Base-by-base conservation (phyloP, 192 early-diverging fungal species). In the Linnemannia exigua region DNA sequence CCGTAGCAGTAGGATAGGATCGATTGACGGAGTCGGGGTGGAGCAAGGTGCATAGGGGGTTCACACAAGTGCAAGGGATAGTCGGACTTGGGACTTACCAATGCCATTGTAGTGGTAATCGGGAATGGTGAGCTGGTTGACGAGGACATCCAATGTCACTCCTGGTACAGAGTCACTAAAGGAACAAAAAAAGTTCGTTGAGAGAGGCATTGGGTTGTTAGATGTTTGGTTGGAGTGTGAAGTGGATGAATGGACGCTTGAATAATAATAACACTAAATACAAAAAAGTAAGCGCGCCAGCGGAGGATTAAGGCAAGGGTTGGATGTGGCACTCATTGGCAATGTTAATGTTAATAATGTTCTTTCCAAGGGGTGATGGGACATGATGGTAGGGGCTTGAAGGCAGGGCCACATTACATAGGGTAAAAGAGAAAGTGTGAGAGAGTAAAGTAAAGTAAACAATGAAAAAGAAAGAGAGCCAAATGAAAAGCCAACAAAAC, bases 91-190 rank as follows among this genome's bases (percentile, higher is more conserved):
- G 14, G 22, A 85, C 82, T 72, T 86, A 86, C 84, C 84, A 48
- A 76, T 20, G 20, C 74, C 31, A 35, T 86, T 76, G 15, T 52
- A 70, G n/a, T n/a, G n/a, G 73, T 77, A 72, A 41, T 86, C 84
- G 11, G 84, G 79, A 31, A 80, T 63, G 6, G 84, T 86, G 20
- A 86, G 84, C 28, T 80, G 77, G 61, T 80, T 69, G 41, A 86
- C 84, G 25, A 86, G 70, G 36, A 80, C 73, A 31, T 86, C 79
- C 38, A 86, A 14, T 12, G 78, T 86, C 37, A 79, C 76, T 61
- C 84, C 84, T 77, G 84, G 75, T 17, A 71, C 71, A 36, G 74
- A 80, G 28, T 86, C 84, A 67, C 84, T 86, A 36, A 31, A 35
- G 36, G 50, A 50, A 16, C 22, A 19, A 33, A 50, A 35, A 47